Base-by-base conservation (phyloP, 2,329 filamentous ascomycete species). In the Kalmusia sp. region DNA sequence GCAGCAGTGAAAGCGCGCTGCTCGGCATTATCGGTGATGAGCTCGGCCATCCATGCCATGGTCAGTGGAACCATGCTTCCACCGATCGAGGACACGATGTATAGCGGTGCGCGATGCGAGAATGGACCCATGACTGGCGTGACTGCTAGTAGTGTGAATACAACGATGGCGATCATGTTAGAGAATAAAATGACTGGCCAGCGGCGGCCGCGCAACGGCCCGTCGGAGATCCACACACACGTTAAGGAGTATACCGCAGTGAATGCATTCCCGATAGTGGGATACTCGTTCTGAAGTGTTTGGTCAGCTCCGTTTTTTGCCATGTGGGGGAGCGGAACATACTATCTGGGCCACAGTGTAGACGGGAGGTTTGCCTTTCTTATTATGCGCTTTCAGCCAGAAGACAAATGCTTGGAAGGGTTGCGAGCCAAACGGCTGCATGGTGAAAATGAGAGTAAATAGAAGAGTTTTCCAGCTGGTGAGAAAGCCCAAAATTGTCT, bases 121-220 rank as follows among this genome's bases (percentile, higher is more conserved):
- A 60, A 60, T 14, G 51, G 54, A 8, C 57, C 57, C 48, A 60
- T 54, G 25, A 60, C 57, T 24, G 54, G 57, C 24, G 57, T 60
- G 3, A 55, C 55, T 0, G 2, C 68, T 14, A 43, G 68, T 35
- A 54, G 68, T 11, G 45, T 43, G 24, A 61, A 63, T 12, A 62
- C 51, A 11, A 63, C 19, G 34, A 64, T 61, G 14, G 59, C 61
- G 14, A 64, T 40, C 48, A 52, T 45, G 15, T 62, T 62, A 14
- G 53, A 56, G 49, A 64, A 64, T 15, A 64, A 25, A 19, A 64
- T 64, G 3, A 57, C 43, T 7, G 57, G 62, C 58, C 60, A 64
- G 33, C 62, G 43, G 4, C 60, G 55, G 8, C 62, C 60, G 44
- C 45, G 38, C 4, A 64, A 39, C 14, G 61, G 59, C 2, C 58